These are phyloP conservation scores for Xanthoconium separans DNA, from an alignment of 1,284 basidiomycete species.

Conservation along the genomic window DNA sequence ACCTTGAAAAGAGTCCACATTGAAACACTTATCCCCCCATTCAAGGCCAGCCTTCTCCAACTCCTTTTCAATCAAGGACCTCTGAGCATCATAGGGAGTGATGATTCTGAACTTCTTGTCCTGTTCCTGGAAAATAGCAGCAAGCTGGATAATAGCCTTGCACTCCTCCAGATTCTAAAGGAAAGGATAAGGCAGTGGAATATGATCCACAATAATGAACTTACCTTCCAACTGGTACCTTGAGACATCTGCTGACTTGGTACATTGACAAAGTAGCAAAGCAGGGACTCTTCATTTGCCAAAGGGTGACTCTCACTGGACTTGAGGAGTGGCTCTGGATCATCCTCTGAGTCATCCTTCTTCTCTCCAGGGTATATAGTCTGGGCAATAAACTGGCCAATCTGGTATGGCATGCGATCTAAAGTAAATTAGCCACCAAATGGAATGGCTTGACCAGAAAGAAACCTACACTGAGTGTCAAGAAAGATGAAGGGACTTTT, in stretches of 20 bases:
- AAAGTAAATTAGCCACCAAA: constrained; percentile 3
- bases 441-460: not conserved
- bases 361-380: constrained; percentile 50
- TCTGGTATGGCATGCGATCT: constrained; percentile 78
- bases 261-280: constrained; percentile 56
- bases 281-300: constrained; percentile 32
- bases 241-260: constrained; percentile 39
- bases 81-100: constrained; percentile 71
- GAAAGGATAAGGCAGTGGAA: not conserved
- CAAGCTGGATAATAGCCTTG: constrained; percentile 45
- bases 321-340: constrained; percentile 34
- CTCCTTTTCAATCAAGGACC: constrained; percentile 46
- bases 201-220: constrained; percentile 10
- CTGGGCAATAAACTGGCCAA: constrained; percentile 69
- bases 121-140: constrained; percentile 43
- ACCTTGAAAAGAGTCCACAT: constrained; percentile 71
- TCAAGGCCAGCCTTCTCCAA: constrained; percentile 46
- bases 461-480: constrained; percentile 54
- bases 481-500: constrained; percentile 43
- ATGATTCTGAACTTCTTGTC: constrained; percentile 55
- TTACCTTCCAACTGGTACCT: constrained; percentile 47
- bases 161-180: constrained; percentile 51
- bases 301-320: constrained; percentile 50
- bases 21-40: constrained; percentile 62
- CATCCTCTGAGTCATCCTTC: constrained; percentile 18